Evolutionary conservation across 1,284 basidiomycete genomes (phyloP).

Genomic region (Papiliotrema fonsecae): DNA sequence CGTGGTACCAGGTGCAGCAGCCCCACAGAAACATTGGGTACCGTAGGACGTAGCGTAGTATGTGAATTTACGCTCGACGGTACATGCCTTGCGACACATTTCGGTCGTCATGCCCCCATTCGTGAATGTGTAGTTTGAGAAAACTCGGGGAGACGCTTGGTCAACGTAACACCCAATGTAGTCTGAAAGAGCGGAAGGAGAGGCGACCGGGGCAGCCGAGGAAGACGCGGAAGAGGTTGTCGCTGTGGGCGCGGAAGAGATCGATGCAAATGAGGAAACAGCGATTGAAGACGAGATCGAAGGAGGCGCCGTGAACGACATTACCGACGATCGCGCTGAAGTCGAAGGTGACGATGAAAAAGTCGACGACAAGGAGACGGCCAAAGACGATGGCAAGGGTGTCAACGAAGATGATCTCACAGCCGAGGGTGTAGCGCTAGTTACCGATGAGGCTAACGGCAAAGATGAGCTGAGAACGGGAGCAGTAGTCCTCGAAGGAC

Average conservation of each 20-base stretch:
- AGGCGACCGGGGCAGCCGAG: background rate
- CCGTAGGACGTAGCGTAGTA: slow-evolving; percentile 4
- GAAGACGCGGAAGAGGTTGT: background rate
- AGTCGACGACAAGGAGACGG: background rate
- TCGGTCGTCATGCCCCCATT: background rate
- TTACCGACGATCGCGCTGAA: too few relatives aligned
- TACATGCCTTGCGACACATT: background rate
- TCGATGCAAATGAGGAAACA: too few relatives aligned
- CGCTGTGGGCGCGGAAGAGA: too few relatives aligned
- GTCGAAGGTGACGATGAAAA: slow-evolving; percentile 10
- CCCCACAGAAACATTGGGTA: slow-evolving; percentile 21
- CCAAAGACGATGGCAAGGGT: slow-evolving; percentile 1
- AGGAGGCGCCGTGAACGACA: too few relatives aligned
- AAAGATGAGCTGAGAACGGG: background rate
- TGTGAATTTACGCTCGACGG: background rate
- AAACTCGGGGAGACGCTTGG: background rate
- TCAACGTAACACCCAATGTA: slow-evolving; percentile 17
- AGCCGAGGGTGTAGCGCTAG: background rate
- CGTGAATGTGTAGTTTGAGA: background rate
- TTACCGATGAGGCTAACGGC: background rate
- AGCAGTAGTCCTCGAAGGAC: background rate
- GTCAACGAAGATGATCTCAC: background rate
- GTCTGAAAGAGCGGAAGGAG: slow-evolving; percentile 1
- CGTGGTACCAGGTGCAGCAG: background rate
- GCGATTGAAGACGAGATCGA: too few relatives aligned